Base-by-base conservation (phyloP, 1,284 basidiomycete genomes). In the Ustilago tritici region DNA sequence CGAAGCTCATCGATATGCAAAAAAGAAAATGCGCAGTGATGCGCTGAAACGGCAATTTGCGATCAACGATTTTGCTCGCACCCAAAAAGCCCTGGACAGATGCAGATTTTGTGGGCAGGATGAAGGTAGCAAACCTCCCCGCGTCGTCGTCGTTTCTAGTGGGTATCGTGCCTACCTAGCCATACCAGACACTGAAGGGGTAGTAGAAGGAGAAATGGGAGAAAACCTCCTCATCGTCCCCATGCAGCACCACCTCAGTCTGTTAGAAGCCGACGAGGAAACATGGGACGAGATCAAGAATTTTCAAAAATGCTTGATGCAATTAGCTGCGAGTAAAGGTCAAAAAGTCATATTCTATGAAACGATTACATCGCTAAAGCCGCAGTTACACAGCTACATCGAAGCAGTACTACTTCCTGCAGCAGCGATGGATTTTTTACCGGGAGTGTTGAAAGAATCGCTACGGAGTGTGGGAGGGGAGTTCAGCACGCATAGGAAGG, bases 261-360 rank as follows among this genome's bases (percentile, higher is more conserved):
- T 92, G 88, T 89, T 99, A 2, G 97, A 99, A 86, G 93, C 92
- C 28, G 97, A 99, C 80, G 95, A 98, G 76, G 96, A 99, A 82
- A 93, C 95, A 43, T 99, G 97, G 97, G 92, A 88, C 28, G 61
- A 77, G 59, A 49, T 73, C 57, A 70, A 64, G 94, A 99, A 99
- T 86, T 99, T 98, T 84, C 98, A 98, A 95, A 99, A 99, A 88
- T 96, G 94, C 80, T 88, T 99, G 17, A 96, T 98, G 91, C 91
- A 91, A 65, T 95, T 97, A 93, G 95, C 92, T 79, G 92, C 93
- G 0, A 41, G 57, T 31, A 91, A 94, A 70, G 92, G 95, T 86
- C 92, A 93, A 82, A 94, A 94, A 0, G 93, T 95, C 31, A 87
- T 98, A 19, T 98, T 99, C 88, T 97, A 92, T 85, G 96, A 98